A percentile compares a stretch with the other conserved stretches of the same genome.
Evolutionary conservation across 176 grass and related monocot species (phyloP).

Genomic region (Ampelocalamus luodianensis): DNA sequence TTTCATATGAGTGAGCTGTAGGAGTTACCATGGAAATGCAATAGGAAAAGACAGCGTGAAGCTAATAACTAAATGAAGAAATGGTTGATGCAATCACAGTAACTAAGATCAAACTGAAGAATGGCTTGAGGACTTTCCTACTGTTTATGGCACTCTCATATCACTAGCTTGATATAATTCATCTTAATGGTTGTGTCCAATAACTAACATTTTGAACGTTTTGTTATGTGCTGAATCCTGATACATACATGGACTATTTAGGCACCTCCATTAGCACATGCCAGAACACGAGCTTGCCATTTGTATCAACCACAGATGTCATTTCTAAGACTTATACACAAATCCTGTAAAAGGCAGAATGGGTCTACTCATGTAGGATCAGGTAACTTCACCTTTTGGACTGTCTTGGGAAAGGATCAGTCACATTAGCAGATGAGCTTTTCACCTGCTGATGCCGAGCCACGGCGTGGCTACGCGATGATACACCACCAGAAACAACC

Average conservation of each 20-base stretch:
- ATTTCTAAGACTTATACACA: conserved; percentile 15
- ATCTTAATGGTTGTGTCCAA: background rate
- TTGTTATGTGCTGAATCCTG: background rate
- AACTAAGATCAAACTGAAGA: background rate
- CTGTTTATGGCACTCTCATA: background rate
- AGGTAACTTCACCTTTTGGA: conserved; percentile 54
- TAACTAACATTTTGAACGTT: background rate
- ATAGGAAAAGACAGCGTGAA: background rate
- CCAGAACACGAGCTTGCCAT: background rate
- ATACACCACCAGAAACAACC: conserved; percentile 44
- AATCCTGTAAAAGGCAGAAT: conserved; percentile 15
- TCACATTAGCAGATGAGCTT: conserved; percentile 30
- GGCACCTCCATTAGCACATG: background rate
- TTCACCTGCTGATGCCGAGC: conserved; percentile 45
- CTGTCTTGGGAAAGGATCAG: conserved; percentile 36
- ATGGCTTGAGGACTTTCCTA: background rate
- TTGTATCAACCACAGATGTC: background rate
- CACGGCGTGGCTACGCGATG: conserved; percentile 30
- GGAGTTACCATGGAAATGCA: background rate
- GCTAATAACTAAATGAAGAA: conserved; percentile 3
- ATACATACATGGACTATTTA: background rate
- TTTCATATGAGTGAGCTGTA: background rate
- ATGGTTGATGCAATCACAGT: background rate
- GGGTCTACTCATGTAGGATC: background rate
- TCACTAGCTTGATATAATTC: background rate